These are phyloP conservation scores for Carex sylvatica DNA, from an alignment of 202 grass and related monocot genomes.

Conservation along the genomic window DNA sequence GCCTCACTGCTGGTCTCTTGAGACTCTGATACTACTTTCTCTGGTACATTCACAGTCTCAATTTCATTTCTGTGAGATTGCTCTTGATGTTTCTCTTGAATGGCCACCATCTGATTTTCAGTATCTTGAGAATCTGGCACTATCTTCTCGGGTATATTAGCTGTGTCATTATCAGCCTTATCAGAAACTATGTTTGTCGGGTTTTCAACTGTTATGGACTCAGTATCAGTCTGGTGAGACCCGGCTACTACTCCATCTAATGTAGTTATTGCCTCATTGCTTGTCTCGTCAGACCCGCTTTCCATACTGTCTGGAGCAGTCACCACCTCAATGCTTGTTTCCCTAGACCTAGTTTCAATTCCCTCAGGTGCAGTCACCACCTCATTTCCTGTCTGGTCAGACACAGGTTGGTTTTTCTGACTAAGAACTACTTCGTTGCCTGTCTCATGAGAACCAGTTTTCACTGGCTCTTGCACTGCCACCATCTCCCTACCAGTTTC, in stretches of 20 bases:
- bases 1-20: slow-evolving; percentile 6
- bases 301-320: not conserved
- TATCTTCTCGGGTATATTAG: not conserved
- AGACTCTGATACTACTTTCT: slow-evolving; percentile 8
- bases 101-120: not conserved
- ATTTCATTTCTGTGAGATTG: not conserved
- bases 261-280: not conserved
- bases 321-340: not conserved
- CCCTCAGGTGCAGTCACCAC: not conserved
- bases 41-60: not conserved
- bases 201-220: not conserved
- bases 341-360: slow-evolving; percentile 2
- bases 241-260: not conserved
- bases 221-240: not conserved
- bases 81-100: not conserved
- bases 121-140: slow-evolving; percentile 11
- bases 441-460: not conserved
- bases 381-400: slow-evolving; percentile 9
- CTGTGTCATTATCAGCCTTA: not conserved
- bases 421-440: not conserved
- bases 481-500: slow-evolving; percentile 1
- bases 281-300: not conserved
- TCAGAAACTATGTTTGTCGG: not conserved
- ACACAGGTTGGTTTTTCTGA: not conserved
- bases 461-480: slow-evolving; percentile 5